phyloP scores from a whole-genome alignment of 129 eudicot species.

The Tagetes erecta region DNA sequence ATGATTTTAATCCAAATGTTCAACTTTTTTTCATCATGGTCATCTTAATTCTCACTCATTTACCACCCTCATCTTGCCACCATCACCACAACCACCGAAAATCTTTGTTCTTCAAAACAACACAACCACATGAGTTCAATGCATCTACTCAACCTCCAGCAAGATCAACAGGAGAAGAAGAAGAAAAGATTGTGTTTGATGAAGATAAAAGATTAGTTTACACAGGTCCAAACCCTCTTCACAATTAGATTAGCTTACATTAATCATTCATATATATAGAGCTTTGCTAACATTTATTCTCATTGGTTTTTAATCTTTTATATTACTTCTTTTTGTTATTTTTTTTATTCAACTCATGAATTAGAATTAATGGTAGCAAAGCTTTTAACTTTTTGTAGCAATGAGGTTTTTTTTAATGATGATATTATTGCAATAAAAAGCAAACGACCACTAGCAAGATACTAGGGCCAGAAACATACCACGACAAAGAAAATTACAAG shows the following conservation, averaged over 20 bases:
- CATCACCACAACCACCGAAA: constrained; percentile 41
- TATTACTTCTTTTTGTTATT: not conserved
- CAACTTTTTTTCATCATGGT: constrained; percentile 40
- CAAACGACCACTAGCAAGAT: too few relatives aligned
- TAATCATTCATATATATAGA: constrained; percentile 11
- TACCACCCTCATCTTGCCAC: constrained; percentile 36
- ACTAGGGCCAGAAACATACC: too few relatives aligned
- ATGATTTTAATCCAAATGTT: constrained; percentile 15
- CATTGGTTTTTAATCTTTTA: constrained; percentile 15
- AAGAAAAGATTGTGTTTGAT: constrained; percentile 30
- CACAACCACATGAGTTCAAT: not conserved
- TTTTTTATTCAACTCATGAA: constrained; percentile 28
- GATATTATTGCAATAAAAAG: too few relatives aligned
- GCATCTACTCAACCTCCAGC: too few relatives aligned
- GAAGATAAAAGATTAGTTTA: constrained; percentile 78
- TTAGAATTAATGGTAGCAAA: constrained; percentile 74
- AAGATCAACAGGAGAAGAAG: not conserved
- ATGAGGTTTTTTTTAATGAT: constrained; percentile 21
- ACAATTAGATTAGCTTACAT: constrained; percentile 42
- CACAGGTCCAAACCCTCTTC: constrained; percentile 94
- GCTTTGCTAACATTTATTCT: constrained; percentile 50
- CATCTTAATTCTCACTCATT: constrained; percentile 46
- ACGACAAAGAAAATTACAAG: too few relatives aligned
- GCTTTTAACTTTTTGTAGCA: constrained; percentile 48
- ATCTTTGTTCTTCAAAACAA: constrained; percentile 38